Evolutionary conservation across 2,329 filamentous ascomycete species (phyloP).

Genomic region (Fusarium armeniacum): DNA sequence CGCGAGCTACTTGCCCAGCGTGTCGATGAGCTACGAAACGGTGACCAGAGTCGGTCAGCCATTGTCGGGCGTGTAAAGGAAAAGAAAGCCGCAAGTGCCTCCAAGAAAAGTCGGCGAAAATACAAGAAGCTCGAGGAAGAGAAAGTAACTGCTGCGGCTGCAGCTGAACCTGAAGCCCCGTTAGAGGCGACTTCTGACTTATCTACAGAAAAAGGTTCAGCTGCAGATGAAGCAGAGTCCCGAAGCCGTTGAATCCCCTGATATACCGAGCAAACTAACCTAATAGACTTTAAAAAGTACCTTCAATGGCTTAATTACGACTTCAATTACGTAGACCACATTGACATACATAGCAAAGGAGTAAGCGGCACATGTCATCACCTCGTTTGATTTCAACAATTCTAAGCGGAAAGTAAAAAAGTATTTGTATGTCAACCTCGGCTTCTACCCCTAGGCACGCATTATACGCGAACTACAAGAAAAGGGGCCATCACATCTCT

Average conservation of each 20-base stretch:
- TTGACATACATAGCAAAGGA: conserved; percentile 1
- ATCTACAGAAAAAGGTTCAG: not conserved
- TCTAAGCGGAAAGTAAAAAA: conserved; percentile 60
- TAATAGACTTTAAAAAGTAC: not conserved
- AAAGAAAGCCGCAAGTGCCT: conserved; percentile 79
- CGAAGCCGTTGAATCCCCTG: not conserved
- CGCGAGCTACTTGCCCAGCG: conserved; percentile 81
- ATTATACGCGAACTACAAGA: conserved; percentile 66
- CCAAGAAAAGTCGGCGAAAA: conserved; percentile 87
- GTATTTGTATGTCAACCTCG: conserved; percentile 70
- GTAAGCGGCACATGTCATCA: conserved; percentile 43
- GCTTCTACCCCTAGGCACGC: conserved; percentile 65
- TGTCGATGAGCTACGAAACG: conserved; percentile 79
- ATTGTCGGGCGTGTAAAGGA: conserved; percentile 74
- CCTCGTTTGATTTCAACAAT: conserved; percentile 51
- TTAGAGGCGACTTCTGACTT: not conserved
- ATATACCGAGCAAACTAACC: conserved; percentile 6
- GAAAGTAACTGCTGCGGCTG: conserved; percentile 50
- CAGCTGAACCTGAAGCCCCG: not conserved
- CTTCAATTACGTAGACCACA: not conserved
- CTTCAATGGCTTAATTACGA: not conserved
- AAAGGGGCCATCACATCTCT: conserved; percentile 63
- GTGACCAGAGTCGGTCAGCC: conserved; percentile 75
- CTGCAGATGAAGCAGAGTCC: not conserved
- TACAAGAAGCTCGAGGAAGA: conserved; percentile 73